Evolutionary conservation across 495 filamentous ascomycete species (phyloP).

Genomic region (Niebla homalea): DNA sequence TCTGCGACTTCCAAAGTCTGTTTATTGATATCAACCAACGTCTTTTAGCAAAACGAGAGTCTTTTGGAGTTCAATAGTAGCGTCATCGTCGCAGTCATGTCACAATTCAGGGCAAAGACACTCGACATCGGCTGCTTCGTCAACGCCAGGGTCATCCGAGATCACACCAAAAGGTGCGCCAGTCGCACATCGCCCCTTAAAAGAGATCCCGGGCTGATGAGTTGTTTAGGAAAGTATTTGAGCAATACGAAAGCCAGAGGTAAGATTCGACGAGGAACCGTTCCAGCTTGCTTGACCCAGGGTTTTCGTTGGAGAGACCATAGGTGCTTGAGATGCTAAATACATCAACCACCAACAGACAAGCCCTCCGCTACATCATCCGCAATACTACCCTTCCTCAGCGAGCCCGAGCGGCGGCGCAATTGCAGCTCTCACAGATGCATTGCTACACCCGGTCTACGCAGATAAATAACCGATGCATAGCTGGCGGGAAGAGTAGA

Average conservation of each 20-base stretch:
- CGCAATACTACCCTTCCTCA: constrained; percentile 78
- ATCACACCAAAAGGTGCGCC: constrained; percentile 68
- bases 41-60: no score
- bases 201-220: constrained; percentile 1
- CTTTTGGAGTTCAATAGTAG: no score
- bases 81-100: constrained; percentile 34
- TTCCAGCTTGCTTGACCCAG: constrained; percentile 4
- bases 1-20: no score
- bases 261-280: constrained; percentile 22
- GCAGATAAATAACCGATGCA: constrained; percentile 86
- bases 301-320: constrained; percentile 1
- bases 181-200: not conserved
- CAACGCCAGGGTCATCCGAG: constrained; percentile 73
- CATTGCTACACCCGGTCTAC: constrained; percentile 85
- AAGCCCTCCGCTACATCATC: constrained; percentile 91
- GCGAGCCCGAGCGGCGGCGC: constrained; percentile 73
- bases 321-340: not conserved
- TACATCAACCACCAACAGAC: constrained; percentile 35
- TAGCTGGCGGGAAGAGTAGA: constrained; percentile 71
- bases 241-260: constrained; percentile 74
- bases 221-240: constrained; percentile 55
- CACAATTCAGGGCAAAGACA: constrained; percentile 73
- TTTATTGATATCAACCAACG: no score
- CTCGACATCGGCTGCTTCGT: constrained; percentile 75
- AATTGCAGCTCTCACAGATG: constrained; percentile 87